Percentiles rank a stretch among this genome's conserved stretches.
Conservation (phyloP, 345 rosid genomes). For the Pelargonium nanum region DNA sequence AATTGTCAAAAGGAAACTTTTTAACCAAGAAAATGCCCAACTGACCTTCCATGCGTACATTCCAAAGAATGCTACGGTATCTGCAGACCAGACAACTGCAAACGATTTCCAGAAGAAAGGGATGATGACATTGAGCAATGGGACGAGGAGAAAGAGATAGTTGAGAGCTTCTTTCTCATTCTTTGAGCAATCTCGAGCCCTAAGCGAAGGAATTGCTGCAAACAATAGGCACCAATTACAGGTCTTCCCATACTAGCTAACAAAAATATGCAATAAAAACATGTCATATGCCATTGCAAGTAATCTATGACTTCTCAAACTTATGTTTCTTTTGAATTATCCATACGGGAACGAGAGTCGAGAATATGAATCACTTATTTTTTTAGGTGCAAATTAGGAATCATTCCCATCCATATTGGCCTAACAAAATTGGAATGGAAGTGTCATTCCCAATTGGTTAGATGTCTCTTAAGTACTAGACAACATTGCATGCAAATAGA, state of each 20-base stretch:
- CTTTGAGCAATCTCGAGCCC: slow-evolving; percentile 85
- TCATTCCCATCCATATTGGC: no score
- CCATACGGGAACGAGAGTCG: no score
- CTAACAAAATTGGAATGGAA: no score
- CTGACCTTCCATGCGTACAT: slow-evolving; percentile 98
- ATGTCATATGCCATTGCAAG: no score
- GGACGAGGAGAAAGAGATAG: slow-evolving; percentile 77
- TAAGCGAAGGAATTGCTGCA: slow-evolving; percentile 87
- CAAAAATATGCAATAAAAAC: no score
- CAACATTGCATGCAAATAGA: no score
- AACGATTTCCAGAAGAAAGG: slow-evolving; percentile 92
- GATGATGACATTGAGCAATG: slow-evolving; percentile 66
- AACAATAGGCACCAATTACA: background rate
- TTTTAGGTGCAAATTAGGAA: no score
- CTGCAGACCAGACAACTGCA: slow-evolving; percentile 91
- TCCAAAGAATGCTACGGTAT: slow-evolving; percentile 63
- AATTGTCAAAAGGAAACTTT: background rate
- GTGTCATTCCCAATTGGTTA: no score
- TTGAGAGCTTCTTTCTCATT: slow-evolving; percentile 92
- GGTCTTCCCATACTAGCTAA: background rate
- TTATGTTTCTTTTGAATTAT: no score
- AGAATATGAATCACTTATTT: no score
- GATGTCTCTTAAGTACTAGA: no score
- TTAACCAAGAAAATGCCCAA: background rate
- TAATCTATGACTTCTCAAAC: no score